Conservation (phyloP, 495 filamentous ascomycete species). For the Astrothelium macrocarpum region DNA sequence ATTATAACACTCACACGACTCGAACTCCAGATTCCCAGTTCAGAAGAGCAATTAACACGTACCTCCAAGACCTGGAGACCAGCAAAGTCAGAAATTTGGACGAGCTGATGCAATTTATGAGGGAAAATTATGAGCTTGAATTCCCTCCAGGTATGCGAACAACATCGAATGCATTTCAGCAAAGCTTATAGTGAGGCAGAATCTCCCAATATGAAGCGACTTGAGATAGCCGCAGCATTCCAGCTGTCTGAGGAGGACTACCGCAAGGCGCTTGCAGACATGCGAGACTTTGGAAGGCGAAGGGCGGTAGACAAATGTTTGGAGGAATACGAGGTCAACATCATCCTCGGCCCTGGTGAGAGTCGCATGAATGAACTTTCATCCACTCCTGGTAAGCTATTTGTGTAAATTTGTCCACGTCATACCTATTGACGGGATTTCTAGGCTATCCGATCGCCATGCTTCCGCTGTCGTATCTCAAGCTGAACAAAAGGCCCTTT, state of each 20-base stretch:
- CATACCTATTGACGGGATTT: background rate
- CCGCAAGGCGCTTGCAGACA: background rate
- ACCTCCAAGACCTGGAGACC: background rate
- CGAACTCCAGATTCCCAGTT: background rate
- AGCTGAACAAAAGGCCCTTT: conserved; percentile 24
- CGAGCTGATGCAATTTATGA: background rate
- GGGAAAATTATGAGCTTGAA: background rate
- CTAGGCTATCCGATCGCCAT: conserved; percentile 24
- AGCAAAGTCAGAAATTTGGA: background rate
- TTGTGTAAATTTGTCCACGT: background rate
- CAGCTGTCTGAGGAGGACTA: background rate
- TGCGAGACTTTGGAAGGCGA: background rate
- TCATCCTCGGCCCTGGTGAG: conserved; percentile 22
- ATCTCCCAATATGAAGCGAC: background rate
- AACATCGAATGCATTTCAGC: background rate
- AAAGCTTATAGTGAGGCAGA: background rate
- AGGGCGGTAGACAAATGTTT: conserved; percentile 18
- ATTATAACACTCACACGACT: background rate
- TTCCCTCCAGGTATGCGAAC: background rate
- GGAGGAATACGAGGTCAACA: conserved; percentile 18
- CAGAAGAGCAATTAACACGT: background rate
- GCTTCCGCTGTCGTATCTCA: conserved; percentile 20
- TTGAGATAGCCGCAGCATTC: background rate
- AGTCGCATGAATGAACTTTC: conserved; percentile 21
- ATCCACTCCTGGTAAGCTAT: conserved; percentile 16